Percentiles rank a stretch among this genome's conserved stretches.
Evolutionary conservation across 345 rosid species (phyloP).

Genomic region (Raphanus raphanistrum): DNA sequence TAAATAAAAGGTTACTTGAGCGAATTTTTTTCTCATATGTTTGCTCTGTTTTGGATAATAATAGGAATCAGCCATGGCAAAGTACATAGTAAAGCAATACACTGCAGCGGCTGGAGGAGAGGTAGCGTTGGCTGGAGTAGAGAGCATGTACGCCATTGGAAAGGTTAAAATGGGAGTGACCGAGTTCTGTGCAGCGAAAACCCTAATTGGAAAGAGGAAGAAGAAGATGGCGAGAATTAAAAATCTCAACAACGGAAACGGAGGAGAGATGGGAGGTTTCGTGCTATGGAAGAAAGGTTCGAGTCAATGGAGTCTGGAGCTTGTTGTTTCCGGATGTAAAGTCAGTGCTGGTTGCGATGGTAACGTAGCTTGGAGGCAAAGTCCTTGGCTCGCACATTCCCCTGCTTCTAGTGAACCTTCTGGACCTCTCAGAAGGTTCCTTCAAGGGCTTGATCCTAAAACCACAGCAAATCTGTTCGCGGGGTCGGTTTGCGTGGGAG

Average conservation of each 20-base stretch:
- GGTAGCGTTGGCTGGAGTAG: slow-evolving; percentile 3
- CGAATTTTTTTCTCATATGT: slow-evolving; percentile 19
- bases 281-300: slow-evolving; percentile 89
- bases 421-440: slow-evolving; percentile 76
- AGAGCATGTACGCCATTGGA: slow-evolving; percentile 45
- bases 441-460: slow-evolving; percentile 91
- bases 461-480: slow-evolving; percentile 70
- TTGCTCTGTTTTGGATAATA: slow-evolving; percentile 13
- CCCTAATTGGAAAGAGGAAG: slow-evolving; percentile 29
- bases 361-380: slow-evolving; percentile 88
- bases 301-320: slow-evolving; percentile 87
- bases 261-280: slow-evolving; percentile 85
- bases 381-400: slow-evolving; percentile 71
- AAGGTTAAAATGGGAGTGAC: slow-evolving; percentile 43
- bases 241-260: slow-evolving; percentile 45
- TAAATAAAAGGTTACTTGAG: slow-evolving; percentile 2
- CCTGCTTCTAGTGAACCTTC: slow-evolving; percentile 64
- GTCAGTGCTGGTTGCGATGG: slow-evolving; percentile 96
- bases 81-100: slow-evolving; percentile 46
- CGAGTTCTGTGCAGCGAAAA: slow-evolving; percentile 38
- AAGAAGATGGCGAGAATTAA: slow-evolving; percentile 49
- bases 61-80: slow-evolving; percentile 43
- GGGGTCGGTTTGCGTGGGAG: slow-evolving; percentile 66
- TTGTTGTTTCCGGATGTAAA: slow-evolving; percentile 83
- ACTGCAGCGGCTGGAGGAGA: slow-evolving; percentile 43